Percentiles rank a stretch among this genome's conserved stretches.
phyloP scores from a whole-genome alignment of 306 rosid genomes.

The Rosa rugosa region DNA sequence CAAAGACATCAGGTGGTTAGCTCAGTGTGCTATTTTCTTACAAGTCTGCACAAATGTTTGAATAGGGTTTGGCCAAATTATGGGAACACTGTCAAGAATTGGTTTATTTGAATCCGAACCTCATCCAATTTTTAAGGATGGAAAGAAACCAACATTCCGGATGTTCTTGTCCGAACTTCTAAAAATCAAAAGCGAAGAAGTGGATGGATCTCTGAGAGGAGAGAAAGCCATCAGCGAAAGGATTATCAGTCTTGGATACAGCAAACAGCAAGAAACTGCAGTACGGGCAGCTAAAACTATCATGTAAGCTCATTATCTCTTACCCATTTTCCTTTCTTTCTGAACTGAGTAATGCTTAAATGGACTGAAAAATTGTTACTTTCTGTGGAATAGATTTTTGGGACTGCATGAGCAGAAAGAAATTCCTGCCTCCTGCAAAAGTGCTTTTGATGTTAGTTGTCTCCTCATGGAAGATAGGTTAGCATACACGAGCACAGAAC shows the following conservation, averaged over 20 bases:
- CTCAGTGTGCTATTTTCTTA: neutral
- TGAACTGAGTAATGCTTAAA: neutral
- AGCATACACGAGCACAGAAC: slow-evolving; percentile 68
- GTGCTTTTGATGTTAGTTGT: slow-evolving; percentile 80
- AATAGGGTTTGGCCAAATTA: slow-evolving; percentile 77
- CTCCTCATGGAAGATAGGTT: slow-evolving; percentile 78
- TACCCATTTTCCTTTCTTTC: slow-evolving; percentile 6
- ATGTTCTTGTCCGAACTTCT: slow-evolving; percentile 69
- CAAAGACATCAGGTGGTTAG: neutral
- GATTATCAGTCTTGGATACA: slow-evolving; percentile 54
- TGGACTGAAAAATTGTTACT: neutral
- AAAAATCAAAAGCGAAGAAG: slow-evolving; percentile 32
- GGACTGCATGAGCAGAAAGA: slow-evolving; percentile 71
- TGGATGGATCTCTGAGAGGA: slow-evolving; percentile 35
- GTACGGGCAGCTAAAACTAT: slow-evolving; percentile 77
- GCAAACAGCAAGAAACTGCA: slow-evolving; percentile 67
- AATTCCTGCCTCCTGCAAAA: slow-evolving; percentile 73
- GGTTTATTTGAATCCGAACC: slow-evolving; percentile 64
- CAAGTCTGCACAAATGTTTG: slow-evolving; percentile 6
- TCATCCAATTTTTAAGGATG: slow-evolving; percentile 57
- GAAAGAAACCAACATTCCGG: slow-evolving; percentile 53
- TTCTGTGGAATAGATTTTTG: slow-evolving; percentile 55
- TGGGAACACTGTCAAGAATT: slow-evolving; percentile 78
- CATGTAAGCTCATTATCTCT: slow-evolving; percentile 37
- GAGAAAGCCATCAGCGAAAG: slow-evolving; percentile 58